phyloP scores from a whole-genome alignment of 306 rosid species.

The Cyamopsis tetragonoloba region DNA sequence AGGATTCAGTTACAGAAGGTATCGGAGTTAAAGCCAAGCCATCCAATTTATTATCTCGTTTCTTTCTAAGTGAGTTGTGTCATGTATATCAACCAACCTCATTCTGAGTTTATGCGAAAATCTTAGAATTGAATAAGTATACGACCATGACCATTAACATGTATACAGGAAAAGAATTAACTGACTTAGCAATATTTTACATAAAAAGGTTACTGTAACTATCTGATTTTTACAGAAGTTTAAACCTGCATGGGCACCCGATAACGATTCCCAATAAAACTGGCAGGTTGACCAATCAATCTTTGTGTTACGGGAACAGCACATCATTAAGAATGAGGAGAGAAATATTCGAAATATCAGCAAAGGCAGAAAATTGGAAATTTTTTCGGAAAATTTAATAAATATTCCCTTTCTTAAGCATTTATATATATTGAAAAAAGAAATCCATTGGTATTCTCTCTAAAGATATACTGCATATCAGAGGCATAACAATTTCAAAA shows the following conservation, averaged over 20 bases:
- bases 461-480: conserved; percentile 5
- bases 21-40: conserved; percentile 12
- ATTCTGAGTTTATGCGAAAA: background rate
- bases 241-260: conserved; percentile 11
- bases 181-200: background rate
- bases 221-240: conserved; percentile 15
- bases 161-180: background rate
- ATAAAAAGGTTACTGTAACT: background rate
- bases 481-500: background rate
- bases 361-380: conserved; percentile 9
- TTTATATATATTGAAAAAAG: background rate
- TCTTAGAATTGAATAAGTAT: background rate
- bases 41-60: background rate
- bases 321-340: conserved; percentile 11
- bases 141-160: conserved; percentile 8
- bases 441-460: background rate
- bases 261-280: conserved; percentile 22
- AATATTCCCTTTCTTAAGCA: background rate
- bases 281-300: background rate
- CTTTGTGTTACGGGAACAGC: background rate
- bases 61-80: conserved; percentile 1
- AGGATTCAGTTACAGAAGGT: conserved; percentile 8
- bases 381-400: background rate
- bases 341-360: conserved; percentile 10
- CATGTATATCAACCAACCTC: conserved; percentile 6